A percentile compares a stretch with the other conserved stretches of the same genome.
Conservation (phyloP, 192 early-diverging fungal genomes). For the Coemansia sp. region DNA sequence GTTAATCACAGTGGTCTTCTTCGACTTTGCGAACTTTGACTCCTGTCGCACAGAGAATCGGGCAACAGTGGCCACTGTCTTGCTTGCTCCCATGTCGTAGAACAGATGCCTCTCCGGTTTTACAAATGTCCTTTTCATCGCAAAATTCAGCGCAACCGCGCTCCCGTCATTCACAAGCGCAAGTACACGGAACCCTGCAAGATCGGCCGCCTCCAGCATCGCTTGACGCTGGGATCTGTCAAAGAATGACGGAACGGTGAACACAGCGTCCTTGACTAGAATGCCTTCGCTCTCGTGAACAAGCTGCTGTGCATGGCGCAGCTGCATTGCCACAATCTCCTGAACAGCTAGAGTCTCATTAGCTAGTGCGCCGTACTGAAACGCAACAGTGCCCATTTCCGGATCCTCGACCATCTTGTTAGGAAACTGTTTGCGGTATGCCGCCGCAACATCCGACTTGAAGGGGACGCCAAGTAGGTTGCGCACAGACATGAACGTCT, state of each 20-base stretch:
- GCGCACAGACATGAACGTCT: conserved; percentile 83
- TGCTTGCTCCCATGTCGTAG: conserved; percentile 97
- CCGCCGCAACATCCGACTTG: conserved; percentile 66
- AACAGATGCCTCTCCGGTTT: conserved; percentile 80
- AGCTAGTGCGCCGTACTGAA: conserved; percentile 61
- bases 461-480: conserved; percentile 77
- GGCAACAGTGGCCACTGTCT: conserved; percentile 86
- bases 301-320: conserved; percentile 82
- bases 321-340: conserved; percentile 93
- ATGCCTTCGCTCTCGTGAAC: conserved; percentile 77
- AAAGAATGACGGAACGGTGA: conserved; percentile 93
- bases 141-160: conserved; percentile 95
- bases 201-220: conserved; percentile 86
- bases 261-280: conserved; percentile 80
- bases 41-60: conserved; percentile 65
- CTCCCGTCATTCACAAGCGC: conserved; percentile 92
- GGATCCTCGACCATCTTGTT: conserved; percentile 77
- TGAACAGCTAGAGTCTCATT: conserved; percentile 67
- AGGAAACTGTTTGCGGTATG: conserved; percentile 73
- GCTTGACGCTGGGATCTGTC: conserved; percentile 89
- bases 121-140: conserved; percentile 68
- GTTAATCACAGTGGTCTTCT: conserved; percentile 68
- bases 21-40: conserved; percentile 56
- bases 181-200: conserved; percentile 82
- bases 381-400: conserved; percentile 65